Percentiles rank a stretch among this genome's conserved stretches.
phyloP scores from a whole-genome alignment of 768 basidiomycete genomes.

The Lactarius tabidus region DNA sequence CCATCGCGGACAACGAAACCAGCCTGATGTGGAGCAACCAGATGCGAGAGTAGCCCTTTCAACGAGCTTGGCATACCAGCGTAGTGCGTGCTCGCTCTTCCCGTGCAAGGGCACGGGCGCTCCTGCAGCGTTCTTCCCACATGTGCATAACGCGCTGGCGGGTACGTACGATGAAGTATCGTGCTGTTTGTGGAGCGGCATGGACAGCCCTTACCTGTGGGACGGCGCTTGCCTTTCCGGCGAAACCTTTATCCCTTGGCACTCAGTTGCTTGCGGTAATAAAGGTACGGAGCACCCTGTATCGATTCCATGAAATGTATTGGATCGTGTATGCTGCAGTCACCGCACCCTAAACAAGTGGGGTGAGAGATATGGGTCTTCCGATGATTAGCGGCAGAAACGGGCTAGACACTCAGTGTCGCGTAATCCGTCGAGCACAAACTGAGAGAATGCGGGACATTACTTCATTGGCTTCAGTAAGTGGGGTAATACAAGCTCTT shows the following conservation, averaged over 20 bases:
- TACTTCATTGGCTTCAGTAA: not conserved
- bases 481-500: not conserved
- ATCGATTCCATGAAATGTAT: not conserved
- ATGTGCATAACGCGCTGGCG: conserved; percentile 47
- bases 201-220: conserved; percentile 43
- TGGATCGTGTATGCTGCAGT: not conserved
- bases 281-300: conserved; percentile 36
- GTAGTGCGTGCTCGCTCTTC: conserved; percentile 39
- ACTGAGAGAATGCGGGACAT: not conserved
- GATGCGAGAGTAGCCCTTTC: conserved; percentile 36
- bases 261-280: conserved; percentile 49
- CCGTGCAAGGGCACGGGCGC: not conserved
- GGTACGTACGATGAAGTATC: conserved; percentile 53
- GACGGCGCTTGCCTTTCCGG: conserved; percentile 50
- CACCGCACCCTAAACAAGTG: conserved; percentile 9
- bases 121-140: conserved; percentile 50
- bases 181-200: conserved; percentile 54
- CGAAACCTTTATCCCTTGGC: conserved; percentile 49
- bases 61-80: conserved; percentile 45
- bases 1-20: conserved; percentile 44
- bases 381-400: not conserved
- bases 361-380: not conserved
- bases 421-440: not conserved
- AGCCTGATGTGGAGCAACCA: conserved; percentile 46
- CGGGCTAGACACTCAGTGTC: no score